A percentile compares a stretch with the other conserved stretches of the same genome.
These are phyloP conservation scores for Trichophyton schoenleinii DNA, from an alignment of 2,329 filamentous ascomycete species.

Conservation along the genomic window DNA sequence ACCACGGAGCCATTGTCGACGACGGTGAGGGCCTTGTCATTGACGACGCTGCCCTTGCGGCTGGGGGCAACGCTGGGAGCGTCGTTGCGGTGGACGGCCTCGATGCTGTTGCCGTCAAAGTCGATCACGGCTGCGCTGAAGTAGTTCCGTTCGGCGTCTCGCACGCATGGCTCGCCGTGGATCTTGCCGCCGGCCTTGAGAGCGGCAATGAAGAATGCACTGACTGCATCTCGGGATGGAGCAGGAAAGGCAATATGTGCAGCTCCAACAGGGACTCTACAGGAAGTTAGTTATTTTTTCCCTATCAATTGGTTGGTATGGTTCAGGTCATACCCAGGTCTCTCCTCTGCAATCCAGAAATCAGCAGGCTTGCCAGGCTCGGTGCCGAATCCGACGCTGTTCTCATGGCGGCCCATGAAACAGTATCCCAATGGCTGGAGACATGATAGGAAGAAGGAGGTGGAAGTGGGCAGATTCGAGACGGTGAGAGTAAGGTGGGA, in stretches of 20 bases:
- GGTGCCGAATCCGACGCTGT: constrained; percentile 50
- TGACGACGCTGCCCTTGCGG: constrained; percentile 17
- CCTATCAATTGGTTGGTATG: neutral
- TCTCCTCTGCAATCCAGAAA: constrained; percentile 52
- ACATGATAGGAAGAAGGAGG: constrained; percentile 71
- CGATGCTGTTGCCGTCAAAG: constrained; percentile 72
- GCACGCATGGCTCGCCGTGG: constrained; percentile 43
- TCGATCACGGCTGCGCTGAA: constrained; percentile 57
- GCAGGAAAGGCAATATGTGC: constrained; percentile 58
- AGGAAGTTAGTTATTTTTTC: constrained; percentile 12
- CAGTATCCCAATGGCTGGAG: constrained; percentile 66
- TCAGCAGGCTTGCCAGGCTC: constrained; percentile 42
- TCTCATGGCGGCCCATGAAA: constrained; percentile 52
- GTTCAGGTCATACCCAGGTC: constrained; percentile 37
- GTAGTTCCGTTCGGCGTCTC: constrained; percentile 43
- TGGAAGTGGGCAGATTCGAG: constrained; percentile 62
- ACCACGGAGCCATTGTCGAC: constrained; percentile 29
- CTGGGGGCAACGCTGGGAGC: constrained; percentile 11
- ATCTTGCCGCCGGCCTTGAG: constrained; percentile 51
- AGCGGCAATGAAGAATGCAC: constrained; percentile 59
- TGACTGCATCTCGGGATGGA: constrained; percentile 50
- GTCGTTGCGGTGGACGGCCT: constrained; percentile 49
- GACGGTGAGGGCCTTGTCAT: constrained; percentile 21
- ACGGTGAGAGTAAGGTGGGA: constrained; percentile 56
- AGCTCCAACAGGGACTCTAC: constrained; percentile 39